These are phyloP conservation scores for Erythrophleum fordii DNA, from an alignment of 306 rosid species.

Conservation along the genomic window DNA sequence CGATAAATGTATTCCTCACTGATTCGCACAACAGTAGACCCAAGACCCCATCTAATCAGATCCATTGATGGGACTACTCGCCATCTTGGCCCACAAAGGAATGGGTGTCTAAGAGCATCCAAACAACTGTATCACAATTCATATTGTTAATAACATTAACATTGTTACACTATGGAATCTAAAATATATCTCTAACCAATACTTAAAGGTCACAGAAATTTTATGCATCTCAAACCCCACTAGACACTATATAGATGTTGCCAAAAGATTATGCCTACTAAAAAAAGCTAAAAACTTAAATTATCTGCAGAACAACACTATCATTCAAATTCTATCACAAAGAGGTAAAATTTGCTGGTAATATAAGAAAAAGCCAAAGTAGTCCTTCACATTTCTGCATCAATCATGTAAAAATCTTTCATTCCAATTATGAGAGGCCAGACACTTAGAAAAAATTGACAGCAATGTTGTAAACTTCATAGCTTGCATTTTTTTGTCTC, in stretches of 20 bases:
- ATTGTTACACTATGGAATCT: constrained; percentile 3
- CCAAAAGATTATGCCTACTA: constrained; percentile 32
- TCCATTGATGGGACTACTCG: constrained; percentile 89
- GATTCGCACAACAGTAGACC: constrained; percentile 87
- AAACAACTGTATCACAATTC: constrained; percentile 72
- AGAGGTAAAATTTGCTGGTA: neutral
- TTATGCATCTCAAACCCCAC: neutral
- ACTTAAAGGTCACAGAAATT: constrained; percentile 24
- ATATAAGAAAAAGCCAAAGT: neutral
- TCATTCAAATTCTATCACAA: neutral
- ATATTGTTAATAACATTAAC: constrained; percentile 4
- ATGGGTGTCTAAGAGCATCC: constrained; percentile 97
- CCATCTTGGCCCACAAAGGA: constrained; percentile 99
- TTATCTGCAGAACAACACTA: neutral
- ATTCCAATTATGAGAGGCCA: neutral
- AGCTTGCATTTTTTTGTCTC: neutral
- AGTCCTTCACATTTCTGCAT: neutral
- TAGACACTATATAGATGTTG: neutral
- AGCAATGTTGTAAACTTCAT: neutral
- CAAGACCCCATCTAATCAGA: constrained; percentile 95
- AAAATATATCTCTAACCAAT: constrained; percentile 28
- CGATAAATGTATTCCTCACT: constrained; percentile 92
- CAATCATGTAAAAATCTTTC: neutral
- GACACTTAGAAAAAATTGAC: no score
- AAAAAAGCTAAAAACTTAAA: constrained; percentile 28